Evolutionary conservation across 2,329 filamentous ascomycete species (phyloP).

Genomic region (Podosphaera fusca): DNA sequence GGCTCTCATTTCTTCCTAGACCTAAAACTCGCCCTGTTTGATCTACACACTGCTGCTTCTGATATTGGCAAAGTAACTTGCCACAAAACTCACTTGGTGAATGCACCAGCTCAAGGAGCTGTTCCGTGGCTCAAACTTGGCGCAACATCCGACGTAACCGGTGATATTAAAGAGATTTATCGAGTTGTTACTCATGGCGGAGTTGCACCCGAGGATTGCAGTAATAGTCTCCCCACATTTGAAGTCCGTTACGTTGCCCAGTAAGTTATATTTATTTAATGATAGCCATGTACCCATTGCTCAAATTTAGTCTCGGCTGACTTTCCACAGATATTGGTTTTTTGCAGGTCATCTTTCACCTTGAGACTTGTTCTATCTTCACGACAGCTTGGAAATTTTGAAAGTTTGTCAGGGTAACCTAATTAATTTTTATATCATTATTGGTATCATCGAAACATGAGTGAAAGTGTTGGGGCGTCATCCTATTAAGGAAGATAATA

Average conservation of each 20-base stretch:
- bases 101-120: conserved; percentile 40
- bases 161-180: conserved; percentile 52
- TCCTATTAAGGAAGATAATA: too few relatives aligned
- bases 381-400: too few relatives aligned
- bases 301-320: conserved; percentile 1
- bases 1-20: conserved; percentile 67
- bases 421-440: too few relatives aligned
- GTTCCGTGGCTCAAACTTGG: conserved; percentile 64
- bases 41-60: conserved; percentile 35
- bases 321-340: conserved; percentile 14
- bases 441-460: too few relatives aligned
- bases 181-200: conserved; percentile 69
- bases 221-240: conserved; percentile 38
- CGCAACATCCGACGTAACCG: conserved; percentile 29
- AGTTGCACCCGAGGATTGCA: conserved; percentile 47
- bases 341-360: conserved; percentile 2
- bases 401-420: too few relatives aligned
- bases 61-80: conserved; percentile 38
- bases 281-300: neutral
- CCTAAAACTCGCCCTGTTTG: conserved; percentile 52
- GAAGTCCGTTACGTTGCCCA: conserved; percentile 61
- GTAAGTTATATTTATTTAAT: conserved; percentile 33
- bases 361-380: too few relatives aligned
- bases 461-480: too few relatives aligned
- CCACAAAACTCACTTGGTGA: conserved; percentile 33